Conservation (phyloP, 495 filamentous ascomycete genomes). For the Astrothelium subdiscretum region DNA sequence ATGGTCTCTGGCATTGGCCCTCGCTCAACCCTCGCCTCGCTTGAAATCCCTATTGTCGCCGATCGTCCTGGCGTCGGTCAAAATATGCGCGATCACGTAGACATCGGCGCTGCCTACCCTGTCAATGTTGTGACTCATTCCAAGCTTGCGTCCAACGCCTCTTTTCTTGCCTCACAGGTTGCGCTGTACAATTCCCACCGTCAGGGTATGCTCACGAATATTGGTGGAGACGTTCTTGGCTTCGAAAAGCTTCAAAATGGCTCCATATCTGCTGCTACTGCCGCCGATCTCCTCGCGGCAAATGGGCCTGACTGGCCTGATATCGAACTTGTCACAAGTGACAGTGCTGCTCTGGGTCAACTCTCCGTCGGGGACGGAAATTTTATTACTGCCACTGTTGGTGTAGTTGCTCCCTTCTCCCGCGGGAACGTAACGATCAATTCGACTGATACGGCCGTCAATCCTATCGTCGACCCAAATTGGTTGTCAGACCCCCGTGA, state of each 20-base stretch:
- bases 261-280: conserved; percentile 6
- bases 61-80: conserved; percentile 16
- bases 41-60: conserved; percentile 5
- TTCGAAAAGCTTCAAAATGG: conserved; percentile 14
- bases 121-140: conserved; percentile 6
- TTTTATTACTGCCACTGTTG: conserved; percentile 30
- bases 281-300: conserved; percentile 18
- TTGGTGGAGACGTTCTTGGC: conserved; percentile 7
- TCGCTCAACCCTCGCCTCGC: background rate
- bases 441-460: conserved; percentile 29
- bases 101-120: conserved; percentile 4
- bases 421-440: conserved; percentile 44
- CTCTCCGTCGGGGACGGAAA: conserved; percentile 19
- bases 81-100: conserved; percentile 18
- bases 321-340: conserved; percentile 30
- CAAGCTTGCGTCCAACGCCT: background rate
- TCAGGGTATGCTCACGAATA: conserved; percentile 9
- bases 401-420: conserved; percentile 37
- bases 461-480: conserved; percentile 42
- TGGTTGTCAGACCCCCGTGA: conserved; percentile 43
- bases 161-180: background rate
- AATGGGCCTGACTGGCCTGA: conserved; percentile 47
- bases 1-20: conserved; percentile 20
- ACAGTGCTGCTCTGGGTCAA: background rate
- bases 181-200: conserved; percentile 4